Evolutionary conservation across 106 monocot species (phyloP).

Genomic region (Allium fistulosum): DNA sequence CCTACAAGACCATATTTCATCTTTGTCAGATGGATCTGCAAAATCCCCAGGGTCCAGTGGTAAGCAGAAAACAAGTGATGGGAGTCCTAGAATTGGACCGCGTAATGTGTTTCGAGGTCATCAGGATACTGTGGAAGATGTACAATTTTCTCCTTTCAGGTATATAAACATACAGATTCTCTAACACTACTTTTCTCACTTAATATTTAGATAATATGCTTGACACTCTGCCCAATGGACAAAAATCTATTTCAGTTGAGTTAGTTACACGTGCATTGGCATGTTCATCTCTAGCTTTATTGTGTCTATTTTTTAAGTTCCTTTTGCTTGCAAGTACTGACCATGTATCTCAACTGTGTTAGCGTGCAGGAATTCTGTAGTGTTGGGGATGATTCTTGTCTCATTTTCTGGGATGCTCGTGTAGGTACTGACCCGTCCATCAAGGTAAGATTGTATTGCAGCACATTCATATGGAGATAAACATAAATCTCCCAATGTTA

Average conservation of each 20-base stretch:
- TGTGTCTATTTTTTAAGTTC: background rate
- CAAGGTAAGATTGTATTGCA: slow-evolving; percentile 33
- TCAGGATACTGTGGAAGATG: slow-evolving; percentile 85
- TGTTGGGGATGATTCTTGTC: slow-evolving; percentile 90
- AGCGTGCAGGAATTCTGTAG: slow-evolving; percentile 92
- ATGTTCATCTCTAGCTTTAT: background rate
- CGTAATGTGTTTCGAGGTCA: slow-evolving; percentile 74
- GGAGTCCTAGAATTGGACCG: slow-evolving; percentile 53
- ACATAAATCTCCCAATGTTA: no score
- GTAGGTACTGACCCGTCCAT: slow-evolving; percentile 55
- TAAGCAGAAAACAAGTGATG: slow-evolving; percentile 29
- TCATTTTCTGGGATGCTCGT: slow-evolving; percentile 96
- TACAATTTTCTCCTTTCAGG: slow-evolving; percentile 87
- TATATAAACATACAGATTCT: slow-evolving; percentile 12
- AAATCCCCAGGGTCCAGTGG: slow-evolving; percentile 42
- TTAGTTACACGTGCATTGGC: no score
- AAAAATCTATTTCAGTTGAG: no score
- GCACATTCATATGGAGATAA: no score
- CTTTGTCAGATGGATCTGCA: slow-evolving; percentile 36
- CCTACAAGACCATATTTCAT: slow-evolving; percentile 80
- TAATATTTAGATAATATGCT: no score
- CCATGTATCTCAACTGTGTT: background rate
- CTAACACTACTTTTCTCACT: no score
- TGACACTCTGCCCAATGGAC: no score
- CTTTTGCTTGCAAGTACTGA: background rate